Base-by-base conservation (phyloP, 371 early-diverging fungal species). In the Nematocida parisii region DNA sequence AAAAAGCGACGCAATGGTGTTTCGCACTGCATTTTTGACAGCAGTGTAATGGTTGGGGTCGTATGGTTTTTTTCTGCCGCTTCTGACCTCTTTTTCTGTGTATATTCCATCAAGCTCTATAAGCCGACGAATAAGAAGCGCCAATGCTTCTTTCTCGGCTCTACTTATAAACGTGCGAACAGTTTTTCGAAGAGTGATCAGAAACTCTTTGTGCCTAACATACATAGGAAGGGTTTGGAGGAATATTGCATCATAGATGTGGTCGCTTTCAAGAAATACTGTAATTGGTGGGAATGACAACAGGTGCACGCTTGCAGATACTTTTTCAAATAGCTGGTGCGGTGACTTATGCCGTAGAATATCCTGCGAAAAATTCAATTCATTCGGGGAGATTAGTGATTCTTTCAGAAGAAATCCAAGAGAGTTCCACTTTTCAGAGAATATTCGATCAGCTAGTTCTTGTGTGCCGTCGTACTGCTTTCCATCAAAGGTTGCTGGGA, bases 91-190 rank as follows among this genome's bases (percentile, higher is more conserved):
- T n/a, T 11, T 27, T 46, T 70, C 80, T n/a, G 80, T 70, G 61
- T 70, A 77, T 5, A 77, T 52, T 18, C 80, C 57, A 47, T 77
- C 80, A n/a, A 77, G 80, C 47, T 77, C 80, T 47, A 77, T 77
- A 0, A 77, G 57, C 27, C 55, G 22, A 13, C 80, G 7, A 5
- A 55, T 54, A 39, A 77, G 67, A 7, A 77, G 56, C 7, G 24
- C 27, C 3, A 77, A 46, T 11, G 52, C 80, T 42, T 77, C 80
- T 45, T 77, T 77, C 52, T 70, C 52, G 1, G 46, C 72, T 64
- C n/a, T 45, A 4, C 57, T 58, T 11, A 77, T 56, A 24, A 77
- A 54, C 1, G 24, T 20, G 11, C 40, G n/a, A 9, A 77, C 71
- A 1, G n/a, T 60, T 60, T 67, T 60, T 44, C 60, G 74, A n/a